Evolutionary conservation across 441 rosid species (phyloP).

Genomic region (Gossypium gossypioides): DNA sequence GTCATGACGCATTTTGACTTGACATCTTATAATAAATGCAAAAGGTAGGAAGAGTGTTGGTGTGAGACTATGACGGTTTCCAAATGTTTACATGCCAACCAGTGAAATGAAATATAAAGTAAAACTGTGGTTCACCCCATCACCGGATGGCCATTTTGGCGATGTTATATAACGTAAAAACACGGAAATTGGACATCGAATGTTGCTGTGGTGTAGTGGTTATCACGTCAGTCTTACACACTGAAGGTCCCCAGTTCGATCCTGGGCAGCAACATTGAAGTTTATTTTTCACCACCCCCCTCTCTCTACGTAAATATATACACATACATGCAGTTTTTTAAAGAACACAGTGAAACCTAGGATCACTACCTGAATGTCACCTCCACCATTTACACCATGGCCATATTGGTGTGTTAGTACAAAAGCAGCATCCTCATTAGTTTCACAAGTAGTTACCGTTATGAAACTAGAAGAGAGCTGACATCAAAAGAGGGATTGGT

Average conservation of each 20-base stretch:
- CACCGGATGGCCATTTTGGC: background rate
- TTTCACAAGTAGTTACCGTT: no score
- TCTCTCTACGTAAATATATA: no score
- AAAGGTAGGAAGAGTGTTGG: background rate
- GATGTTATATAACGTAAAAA: accelerated
- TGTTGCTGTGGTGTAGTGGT: slow-evolving; percentile 31
- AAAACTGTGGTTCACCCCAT: background rate
- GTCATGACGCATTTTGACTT: background rate
- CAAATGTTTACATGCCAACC: background rate
- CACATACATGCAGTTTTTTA: no score
- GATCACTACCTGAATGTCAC: no score
- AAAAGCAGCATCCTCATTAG: no score
- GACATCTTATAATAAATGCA: background rate
- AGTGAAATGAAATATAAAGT: background rate
- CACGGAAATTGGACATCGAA: no score
- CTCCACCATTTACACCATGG: no score
- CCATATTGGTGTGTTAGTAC: no score
- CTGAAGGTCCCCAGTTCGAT: slow-evolving; percentile 31
- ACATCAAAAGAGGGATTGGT: no score
- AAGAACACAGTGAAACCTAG: no score
- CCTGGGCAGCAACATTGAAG: slow-evolving; percentile 24
- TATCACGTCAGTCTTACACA: slow-evolving; percentile 31
- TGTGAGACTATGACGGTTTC: background rate
- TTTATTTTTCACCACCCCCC: no score
- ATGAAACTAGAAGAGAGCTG: no score